Base-by-base conservation (phyloP, 2,329 filamentous ascomycete species). In the Apiospora aurea region DNA sequence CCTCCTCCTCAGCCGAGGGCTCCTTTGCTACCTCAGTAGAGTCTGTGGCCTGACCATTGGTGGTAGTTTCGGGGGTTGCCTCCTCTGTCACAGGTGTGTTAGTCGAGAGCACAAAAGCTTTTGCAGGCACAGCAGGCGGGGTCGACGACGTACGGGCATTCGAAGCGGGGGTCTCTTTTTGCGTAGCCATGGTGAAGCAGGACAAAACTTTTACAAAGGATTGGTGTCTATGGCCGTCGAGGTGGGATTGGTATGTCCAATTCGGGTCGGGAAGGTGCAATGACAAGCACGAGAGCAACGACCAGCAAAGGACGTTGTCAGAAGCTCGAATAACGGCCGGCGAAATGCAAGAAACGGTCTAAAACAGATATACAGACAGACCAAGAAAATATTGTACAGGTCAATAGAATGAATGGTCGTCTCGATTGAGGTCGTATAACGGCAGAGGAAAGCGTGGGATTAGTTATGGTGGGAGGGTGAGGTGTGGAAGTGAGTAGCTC, bases 371-470 rank as follows among this genome's bases (percentile, higher is more conserved):
- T 75, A 74, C 73, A 76, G 72, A 76, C 70, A 74, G 74, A 69
- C 70, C 66, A 51, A 68, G 75, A 73, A 74, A 76, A 72, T 79
- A 79, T 78, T 75, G 73, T 80, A 80, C 79, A 80, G 75, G 68
- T 67, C 66, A 47, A 71, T 74, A 71, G 69, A 74, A 78, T 76
- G 70, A 75, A 78, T 75, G 69, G 75, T 71, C 73, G 76, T 75
- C 73, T 73, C 77, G 75, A 77, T 76, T 74, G 72, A 71, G 75
- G 67, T 69, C 61, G 49, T 71, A 49, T 41, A 64, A 64, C 4
- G 57, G 57, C 66, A 47, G 66, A 71, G 70, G 47, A 71, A 71
- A 69, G 51, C 43, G 70, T 71, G 71, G 72, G 72, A 47, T 67
- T 72, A 43, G 64, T 46, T 67, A 53, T 64, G 18, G 16, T 16